Conservation (phyloP, 345 rosid species). For the Turnera subulata region DNA sequence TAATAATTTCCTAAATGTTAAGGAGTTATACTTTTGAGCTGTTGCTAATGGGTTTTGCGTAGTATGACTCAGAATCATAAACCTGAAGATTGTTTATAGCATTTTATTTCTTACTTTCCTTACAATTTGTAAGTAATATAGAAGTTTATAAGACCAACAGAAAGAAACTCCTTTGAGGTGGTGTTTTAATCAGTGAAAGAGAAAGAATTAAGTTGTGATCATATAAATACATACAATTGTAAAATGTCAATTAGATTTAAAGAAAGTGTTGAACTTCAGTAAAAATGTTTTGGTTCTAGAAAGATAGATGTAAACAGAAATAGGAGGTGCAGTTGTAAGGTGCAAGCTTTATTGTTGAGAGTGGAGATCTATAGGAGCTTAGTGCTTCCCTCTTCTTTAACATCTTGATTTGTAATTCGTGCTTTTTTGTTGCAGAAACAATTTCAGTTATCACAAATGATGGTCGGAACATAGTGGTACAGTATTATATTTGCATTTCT, state of each 20-base stretch:
- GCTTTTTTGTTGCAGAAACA: constrained; percentile 40
- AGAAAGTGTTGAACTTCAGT: not conserved
- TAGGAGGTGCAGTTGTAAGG: not conserved
- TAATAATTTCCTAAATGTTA: not conserved
- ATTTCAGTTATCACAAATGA: constrained; percentile 83
- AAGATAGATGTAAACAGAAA: not conserved
- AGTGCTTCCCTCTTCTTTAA: not conserved
- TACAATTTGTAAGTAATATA: too few relatives aligned
- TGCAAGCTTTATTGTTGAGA: not conserved
- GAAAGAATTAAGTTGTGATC: too few relatives aligned
- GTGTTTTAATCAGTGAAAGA: too few relatives aligned
- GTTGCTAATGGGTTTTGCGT: not conserved
- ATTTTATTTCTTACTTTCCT: too few relatives aligned
- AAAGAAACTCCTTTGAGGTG: too few relatives aligned
- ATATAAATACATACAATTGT: too few relatives aligned
- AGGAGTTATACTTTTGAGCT: not conserved
- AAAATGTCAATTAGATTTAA: not conserved
- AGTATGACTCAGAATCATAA: not conserved
- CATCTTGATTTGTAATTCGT: not conserved
- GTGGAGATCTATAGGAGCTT: not conserved
- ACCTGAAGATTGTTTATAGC: too few relatives aligned
- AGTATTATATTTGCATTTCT: constrained; percentile 2
- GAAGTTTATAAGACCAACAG: too few relatives aligned
- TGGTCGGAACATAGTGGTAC: constrained; percentile 90
- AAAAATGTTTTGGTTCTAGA: not conserved